Evolutionary conservation across 1,284 basidiomycete species (phyloP).

Genomic region (Trichosporon inkin): DNA sequence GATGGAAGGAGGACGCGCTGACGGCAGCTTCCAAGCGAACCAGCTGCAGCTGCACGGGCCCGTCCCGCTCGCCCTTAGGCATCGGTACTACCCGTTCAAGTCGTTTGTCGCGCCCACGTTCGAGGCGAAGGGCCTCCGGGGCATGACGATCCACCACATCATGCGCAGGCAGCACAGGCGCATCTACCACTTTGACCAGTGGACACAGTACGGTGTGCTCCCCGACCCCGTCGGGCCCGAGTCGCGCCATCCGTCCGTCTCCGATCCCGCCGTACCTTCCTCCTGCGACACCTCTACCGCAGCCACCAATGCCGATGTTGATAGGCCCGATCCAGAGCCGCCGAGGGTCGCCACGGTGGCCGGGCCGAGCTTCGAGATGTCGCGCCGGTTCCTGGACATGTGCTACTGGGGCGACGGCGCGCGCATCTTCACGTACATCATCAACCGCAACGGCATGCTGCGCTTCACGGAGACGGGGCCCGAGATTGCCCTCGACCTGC

Average conservation of each 20-base stretch:
- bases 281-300: not conserved
- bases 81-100: slow-evolving; percentile 55
- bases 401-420: slow-evolving; percentile 52
- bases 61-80: slow-evolving; percentile 52
- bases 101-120: slow-evolving; percentile 54
- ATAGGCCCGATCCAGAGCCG: too few relatives aligned
- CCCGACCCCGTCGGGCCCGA: slow-evolving; percentile 11
- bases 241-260: slow-evolving; percentile 10
- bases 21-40: slow-evolving; percentile 53
- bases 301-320: not conserved
- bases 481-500: slow-evolving; percentile 54
- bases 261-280: not conserved
- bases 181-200: slow-evolving; percentile 53
- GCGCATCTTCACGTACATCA: slow-evolving; percentile 55
- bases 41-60: slow-evolving; percentile 55
- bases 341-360: not conserved
- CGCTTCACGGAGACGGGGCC: slow-evolving; percentile 57
- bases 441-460: slow-evolving; percentile 54
- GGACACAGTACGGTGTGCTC: slow-evolving; percentile 50
- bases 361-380: slow-evolving; percentile 35
- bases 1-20: not conserved
- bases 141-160: slow-evolving; percentile 50
- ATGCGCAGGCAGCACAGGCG: slow-evolving; percentile 54
- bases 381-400: slow-evolving; percentile 52
- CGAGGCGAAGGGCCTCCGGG: slow-evolving; percentile 48